Evolutionary conservation across 2,329 filamentous ascomycete genomes (phyloP).

Genomic region (Fonsecaea multimorphosa): DNA sequence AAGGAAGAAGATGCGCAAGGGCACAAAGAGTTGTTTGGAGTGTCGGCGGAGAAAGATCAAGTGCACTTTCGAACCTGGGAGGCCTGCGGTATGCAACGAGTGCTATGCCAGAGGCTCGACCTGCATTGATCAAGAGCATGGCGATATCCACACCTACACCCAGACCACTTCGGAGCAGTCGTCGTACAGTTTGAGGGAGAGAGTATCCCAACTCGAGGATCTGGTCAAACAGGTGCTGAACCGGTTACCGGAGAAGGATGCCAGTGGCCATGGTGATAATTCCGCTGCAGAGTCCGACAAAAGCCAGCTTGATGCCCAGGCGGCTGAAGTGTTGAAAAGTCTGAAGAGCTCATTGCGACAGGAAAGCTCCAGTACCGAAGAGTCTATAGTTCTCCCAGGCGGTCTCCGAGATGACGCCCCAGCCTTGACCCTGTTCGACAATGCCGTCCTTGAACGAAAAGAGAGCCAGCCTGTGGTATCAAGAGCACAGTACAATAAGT

Average conservation of each 20-base stretch:
- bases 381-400: slow-evolving; percentile 35
- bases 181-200: slow-evolving; percentile 48
- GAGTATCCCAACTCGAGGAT: slow-evolving; percentile 48
- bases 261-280: background rate
- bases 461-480: slow-evolving; percentile 41
- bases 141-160: slow-evolving; percentile 39
- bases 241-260: slow-evolving; percentile 41
- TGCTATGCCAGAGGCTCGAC: slow-evolving; percentile 48
- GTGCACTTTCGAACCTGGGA: slow-evolving; percentile 47
- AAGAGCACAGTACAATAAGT: slow-evolving; percentile 41
- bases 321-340: slow-evolving; percentile 40
- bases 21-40: slow-evolving; percentile 52
- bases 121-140: slow-evolving; percentile 51
- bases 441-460: slow-evolving; percentile 45
- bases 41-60: slow-evolving; percentile 53
- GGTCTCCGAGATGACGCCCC: slow-evolving; percentile 46
- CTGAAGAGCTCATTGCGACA: slow-evolving; percentile 36
- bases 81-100: slow-evolving; percentile 48
- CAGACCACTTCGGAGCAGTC: slow-evolving; percentile 37
- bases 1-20: slow-evolving; percentile 53
- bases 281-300: slow-evolving; percentile 21
- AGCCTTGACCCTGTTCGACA: slow-evolving; percentile 48
- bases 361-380: slow-evolving; percentile 26
- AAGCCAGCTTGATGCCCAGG: slow-evolving; percentile 38
- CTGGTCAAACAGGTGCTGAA: slow-evolving; percentile 46